A percentile compares a stretch with the other conserved stretches of the same genome.
Evolutionary conservation across 2,329 filamentous ascomycete species (phyloP).

Genomic region (Simplicillium sp.): DNA sequence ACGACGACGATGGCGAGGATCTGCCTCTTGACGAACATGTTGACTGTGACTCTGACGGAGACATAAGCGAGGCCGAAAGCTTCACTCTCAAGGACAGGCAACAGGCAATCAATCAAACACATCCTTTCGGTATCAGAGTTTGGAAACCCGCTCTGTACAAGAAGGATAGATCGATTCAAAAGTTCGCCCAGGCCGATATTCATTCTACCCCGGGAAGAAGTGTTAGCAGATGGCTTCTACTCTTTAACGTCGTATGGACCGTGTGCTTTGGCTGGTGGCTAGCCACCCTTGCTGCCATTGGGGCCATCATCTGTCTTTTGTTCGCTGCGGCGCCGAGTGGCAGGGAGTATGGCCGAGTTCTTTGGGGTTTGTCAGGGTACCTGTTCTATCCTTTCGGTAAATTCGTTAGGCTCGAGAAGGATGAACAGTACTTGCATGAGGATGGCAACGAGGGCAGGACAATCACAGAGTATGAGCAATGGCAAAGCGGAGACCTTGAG

Average conservation of each 20-base stretch:
- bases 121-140: constrained; percentile 96
- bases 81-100: constrained; percentile 96
- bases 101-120: constrained; percentile 95
- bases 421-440: constrained; percentile 89
- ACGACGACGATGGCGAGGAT: constrained; percentile 30
- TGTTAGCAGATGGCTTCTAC: constrained; percentile 73
- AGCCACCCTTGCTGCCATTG: constrained; percentile 62
- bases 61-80: constrained; percentile 86
- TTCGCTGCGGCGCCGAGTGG: constrained; percentile 74
- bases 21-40: constrained; percentile 34
- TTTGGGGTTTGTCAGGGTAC: constrained; percentile 78
- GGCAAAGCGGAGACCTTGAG: constrained; percentile 95
- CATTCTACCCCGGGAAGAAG: constrained; percentile 86
- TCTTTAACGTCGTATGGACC: constrained; percentile 89
- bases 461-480: constrained; percentile 97
- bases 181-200: constrained; percentile 92
- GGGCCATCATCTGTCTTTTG: constrained; percentile 68
- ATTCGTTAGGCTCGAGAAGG: constrained; percentile 85
- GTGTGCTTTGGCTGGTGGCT: constrained; percentile 96
- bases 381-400: constrained; percentile 95
- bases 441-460: constrained; percentile 92
- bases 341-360: constrained; percentile 73
- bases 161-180: constrained; percentile 91
- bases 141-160: constrained; percentile 99
- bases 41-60: constrained; percentile 58